Conservation (phyloP, 306 rosid species). For the Citrullus amarus region DNA sequence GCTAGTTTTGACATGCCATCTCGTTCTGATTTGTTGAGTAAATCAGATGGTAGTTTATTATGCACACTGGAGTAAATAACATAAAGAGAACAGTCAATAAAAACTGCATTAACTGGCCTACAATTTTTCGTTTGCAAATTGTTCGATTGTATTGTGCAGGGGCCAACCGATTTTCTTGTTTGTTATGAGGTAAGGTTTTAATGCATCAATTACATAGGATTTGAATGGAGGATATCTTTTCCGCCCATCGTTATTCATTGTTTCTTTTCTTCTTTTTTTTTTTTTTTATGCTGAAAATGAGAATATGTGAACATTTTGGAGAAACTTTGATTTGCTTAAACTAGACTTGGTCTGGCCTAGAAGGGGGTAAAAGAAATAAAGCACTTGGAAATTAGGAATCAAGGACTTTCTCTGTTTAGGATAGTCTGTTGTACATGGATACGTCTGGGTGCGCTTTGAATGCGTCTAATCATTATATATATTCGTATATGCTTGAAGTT, state of each 20-base stretch:
- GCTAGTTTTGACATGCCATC: not conserved
- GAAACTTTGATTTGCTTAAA: not conserved
- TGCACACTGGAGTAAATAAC: not conserved
- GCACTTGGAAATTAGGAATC: not conserved
- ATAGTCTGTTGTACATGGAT: not conserved
- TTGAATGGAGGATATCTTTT: not conserved
- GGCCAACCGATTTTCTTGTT: not conserved
- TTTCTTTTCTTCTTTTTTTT: not conserved
- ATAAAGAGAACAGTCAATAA: not conserved
- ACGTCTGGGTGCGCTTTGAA: not conserved
- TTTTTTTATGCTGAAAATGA: not conserved
- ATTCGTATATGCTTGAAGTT: not conserved
- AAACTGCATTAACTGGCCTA: not conserved
- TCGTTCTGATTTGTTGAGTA: conserved; percentile 1
- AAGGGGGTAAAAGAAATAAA: not conserved
- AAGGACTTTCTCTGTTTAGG: not conserved
- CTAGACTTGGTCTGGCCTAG: not conserved
- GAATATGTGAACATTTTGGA: not conserved
- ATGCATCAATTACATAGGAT: not conserved
- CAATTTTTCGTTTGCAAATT: not conserved
- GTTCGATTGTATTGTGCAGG: conserved; percentile 1
- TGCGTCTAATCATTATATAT: not conserved
- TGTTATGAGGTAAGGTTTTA: not conserved
- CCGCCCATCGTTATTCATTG: not conserved
- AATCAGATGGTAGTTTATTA: not conserved